Evolutionary conservation across 768 basidiomycete species (phyloP), one percentile per base, ranked within the genome.

Genomic region (Chlorophyllum brunneum): DNA sequence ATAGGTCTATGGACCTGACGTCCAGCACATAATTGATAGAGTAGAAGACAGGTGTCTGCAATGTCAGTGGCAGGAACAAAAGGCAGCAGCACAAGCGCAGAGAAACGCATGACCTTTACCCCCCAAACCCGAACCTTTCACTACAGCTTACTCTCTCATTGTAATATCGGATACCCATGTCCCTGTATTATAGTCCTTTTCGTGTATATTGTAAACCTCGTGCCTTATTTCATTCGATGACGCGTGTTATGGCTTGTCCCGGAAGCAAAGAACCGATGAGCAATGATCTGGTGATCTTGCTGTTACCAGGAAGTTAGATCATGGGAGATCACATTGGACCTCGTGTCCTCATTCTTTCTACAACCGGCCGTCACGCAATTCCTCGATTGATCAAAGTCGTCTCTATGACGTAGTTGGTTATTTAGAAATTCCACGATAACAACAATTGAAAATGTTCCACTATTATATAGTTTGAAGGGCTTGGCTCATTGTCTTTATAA

Each of bases 21-120:
- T 90, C 51, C 81, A 90, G 61, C 75, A 77, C 54, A 80, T 84
- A 61, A 65, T 87, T 54, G 87, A 89, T 68, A 72, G 70, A 36
- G 85, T 88, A 59, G 78, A 88, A 60, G 85, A 88, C 47, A 83
- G 72, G 54, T 90, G 87, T 64, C 82, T 77, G 59, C 78, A 80
- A 40, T 90, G 87, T 65, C 79, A 82, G 31, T 78, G 33, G 70
- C 69, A 53, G 27, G 51, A 46, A 29, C 20, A 30, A 8, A 53
- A 45, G 22, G 37, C 51, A 20, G 37, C 51, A 29, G 51, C 43
- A 67, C 67, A 30, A 61, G 64, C 34, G 36, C 59, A n/a, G 54
- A 51, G 46, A 47, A 61, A 34, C 15, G 5, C 53, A 46, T 62
- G 47, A 62, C 15, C 30, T 13, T 40, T 29, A 29, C 16, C 48